Evolutionary conservation across 2,329 filamentous ascomycete species (phyloP).

Genomic region (Furcasterigmium sp.): DNA sequence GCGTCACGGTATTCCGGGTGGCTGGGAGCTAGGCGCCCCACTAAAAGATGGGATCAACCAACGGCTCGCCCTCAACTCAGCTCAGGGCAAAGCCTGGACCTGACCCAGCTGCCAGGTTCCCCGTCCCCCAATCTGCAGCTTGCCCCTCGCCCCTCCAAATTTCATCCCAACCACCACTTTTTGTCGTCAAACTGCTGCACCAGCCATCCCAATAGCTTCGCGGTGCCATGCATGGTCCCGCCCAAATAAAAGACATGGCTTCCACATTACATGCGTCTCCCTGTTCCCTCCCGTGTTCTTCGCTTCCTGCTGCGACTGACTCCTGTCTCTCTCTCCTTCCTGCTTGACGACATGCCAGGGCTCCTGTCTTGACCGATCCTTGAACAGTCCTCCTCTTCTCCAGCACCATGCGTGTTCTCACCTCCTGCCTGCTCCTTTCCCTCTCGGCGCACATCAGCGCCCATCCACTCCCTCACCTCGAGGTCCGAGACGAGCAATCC

Average conservation of each 20-base stretch:
- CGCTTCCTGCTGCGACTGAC: neutral
- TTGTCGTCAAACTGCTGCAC: slow-evolving; percentile 3
- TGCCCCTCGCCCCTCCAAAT: neutral
- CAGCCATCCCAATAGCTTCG: slow-evolving; percentile 12
- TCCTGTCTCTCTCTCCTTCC: slow-evolving; percentile 3
- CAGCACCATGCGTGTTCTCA: slow-evolving; percentile 23
- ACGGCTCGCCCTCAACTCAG: neutral
- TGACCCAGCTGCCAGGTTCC: neutral
- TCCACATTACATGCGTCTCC: slow-evolving; percentile 7
- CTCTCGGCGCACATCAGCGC: slow-evolving; percentile 17
- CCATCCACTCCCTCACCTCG: slow-evolving; percentile 18
- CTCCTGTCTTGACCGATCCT: slow-evolving; percentile 4
- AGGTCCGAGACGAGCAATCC: slow-evolving; percentile 6
- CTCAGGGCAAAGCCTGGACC: neutral
- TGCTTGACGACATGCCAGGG: neutral
- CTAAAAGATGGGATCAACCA: too few species aligned
- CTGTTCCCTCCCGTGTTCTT: slow-evolving; percentile 3
- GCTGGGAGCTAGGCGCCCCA: too few species aligned
- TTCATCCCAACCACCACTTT: slow-evolving; percentile 13
- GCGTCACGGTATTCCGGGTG: too few species aligned
- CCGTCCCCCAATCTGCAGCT: too few species aligned
- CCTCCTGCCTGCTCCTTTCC: slow-evolving; percentile 17
- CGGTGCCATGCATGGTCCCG: neutral
- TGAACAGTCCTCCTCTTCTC: slow-evolving; percentile 5
- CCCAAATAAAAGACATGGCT: slow-evolving; percentile 12